A percentile compares a stretch with the other conserved stretches of the same genome.
Conservation (phyloP, 2,329 filamentous ascomycete species). For the Neocatenulostroma microsporum region DNA sequence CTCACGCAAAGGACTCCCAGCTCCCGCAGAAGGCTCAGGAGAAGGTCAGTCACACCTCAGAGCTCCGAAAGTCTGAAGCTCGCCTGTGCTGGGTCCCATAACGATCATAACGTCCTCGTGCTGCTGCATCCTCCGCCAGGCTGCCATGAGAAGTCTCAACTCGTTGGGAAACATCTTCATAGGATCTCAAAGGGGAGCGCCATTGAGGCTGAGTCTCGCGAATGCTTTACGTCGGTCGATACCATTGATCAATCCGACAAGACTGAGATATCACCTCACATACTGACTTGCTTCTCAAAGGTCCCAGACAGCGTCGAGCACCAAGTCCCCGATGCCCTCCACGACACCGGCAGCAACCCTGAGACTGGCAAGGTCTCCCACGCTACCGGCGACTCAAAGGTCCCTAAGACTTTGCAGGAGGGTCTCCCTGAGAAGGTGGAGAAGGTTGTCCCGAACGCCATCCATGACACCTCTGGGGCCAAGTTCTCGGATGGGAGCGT, state of each 20-base stretch:
- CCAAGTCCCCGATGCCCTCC: constrained; percentile 33
- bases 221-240: not conserved
- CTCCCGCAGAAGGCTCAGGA: constrained; percentile 35
- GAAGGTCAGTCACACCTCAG: no score
- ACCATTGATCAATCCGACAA: not conserved
- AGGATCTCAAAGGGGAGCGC: not conserved
- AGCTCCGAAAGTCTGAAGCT: no score
- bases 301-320: constrained; percentile 33
- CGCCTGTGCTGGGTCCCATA: no score
- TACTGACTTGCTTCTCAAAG: constrained; percentile 2
- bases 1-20: constrained; percentile 34
- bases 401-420: constrained; percentile 39
- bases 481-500: constrained; percentile 18
- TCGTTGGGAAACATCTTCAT: no score
- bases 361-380: constrained; percentile 34
- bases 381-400: constrained; percentile 33
- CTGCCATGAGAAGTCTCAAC: no score
- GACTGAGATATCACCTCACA: not conserved
- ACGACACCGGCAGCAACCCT: constrained; percentile 30
- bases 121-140: no score
- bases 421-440: constrained; percentile 39
- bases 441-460: constrained; percentile 35
- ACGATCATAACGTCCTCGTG: no score
- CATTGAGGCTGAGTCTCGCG: no score
- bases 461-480: constrained; percentile 34